Conservation (phyloP, 768 basidiomycete genomes). For the Lepiota subincarnata region DNA sequence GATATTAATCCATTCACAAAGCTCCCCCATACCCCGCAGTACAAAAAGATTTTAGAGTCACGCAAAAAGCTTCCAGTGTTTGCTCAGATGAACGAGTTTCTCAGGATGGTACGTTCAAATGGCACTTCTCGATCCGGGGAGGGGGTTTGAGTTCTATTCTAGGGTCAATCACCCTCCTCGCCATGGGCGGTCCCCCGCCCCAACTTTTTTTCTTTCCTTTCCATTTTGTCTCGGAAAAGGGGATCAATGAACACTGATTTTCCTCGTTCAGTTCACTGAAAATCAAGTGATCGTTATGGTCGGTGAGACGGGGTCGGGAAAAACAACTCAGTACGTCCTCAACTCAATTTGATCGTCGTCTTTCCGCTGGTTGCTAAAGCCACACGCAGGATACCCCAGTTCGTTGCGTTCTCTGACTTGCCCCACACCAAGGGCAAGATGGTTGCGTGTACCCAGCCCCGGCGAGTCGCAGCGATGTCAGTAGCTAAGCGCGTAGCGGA, state of each 20-base stretch:
- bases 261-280: slow-evolving; percentile 50
- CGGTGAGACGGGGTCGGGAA: slow-evolving; percentile 93
- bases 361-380: slow-evolving; percentile 14
- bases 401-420: slow-evolving; percentile 89
- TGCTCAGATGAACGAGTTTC: slow-evolving; percentile 90
- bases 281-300: slow-evolving; percentile 90
- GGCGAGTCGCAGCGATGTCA: slow-evolving; percentile 96
- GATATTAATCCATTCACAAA: slow-evolving; percentile 89
- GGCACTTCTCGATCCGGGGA: slow-evolving; percentile 27
- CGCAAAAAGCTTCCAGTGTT: slow-evolving; percentile 91
- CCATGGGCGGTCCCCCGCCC: slow-evolving; percentile 18
- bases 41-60: slow-evolving; percentile 79
- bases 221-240: background rate
- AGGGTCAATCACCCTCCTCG: slow-evolving; percentile 32
- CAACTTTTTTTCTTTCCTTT: slow-evolving; percentile 14
- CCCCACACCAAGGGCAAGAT: slow-evolving; percentile 88
- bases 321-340: slow-evolving; percentile 83
- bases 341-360: background rate
- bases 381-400: slow-evolving; percentile 84
- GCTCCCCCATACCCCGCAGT: slow-evolving; percentile 67
- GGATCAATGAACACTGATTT: slow-evolving; percentile 21
- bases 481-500: slow-evolving; percentile 98
- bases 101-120: slow-evolving; percentile 66
- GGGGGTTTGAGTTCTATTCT: slow-evolving; percentile 43
- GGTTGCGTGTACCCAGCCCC: slow-evolving; percentile 95